Base-by-base conservation (phyloP, 768 basidiomycete genomes). In the Serendipita sp. region DNA sequence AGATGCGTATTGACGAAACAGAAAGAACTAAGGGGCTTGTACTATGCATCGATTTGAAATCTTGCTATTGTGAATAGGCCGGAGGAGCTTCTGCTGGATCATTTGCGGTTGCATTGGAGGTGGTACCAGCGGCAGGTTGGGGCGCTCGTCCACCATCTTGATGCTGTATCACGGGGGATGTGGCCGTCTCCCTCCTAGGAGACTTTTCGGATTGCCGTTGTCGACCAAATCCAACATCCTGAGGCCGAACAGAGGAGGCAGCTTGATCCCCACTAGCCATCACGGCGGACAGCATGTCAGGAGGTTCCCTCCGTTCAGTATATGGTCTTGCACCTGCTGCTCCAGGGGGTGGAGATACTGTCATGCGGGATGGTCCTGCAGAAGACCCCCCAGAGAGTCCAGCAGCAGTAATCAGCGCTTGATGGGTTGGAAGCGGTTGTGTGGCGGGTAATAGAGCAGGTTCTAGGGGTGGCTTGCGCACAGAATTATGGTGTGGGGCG, bases 381-480 rank as follows among this genome's bases (percentile, higher is more conserved):
- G 11, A 13, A 11, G 11, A 11, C 4, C 4, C 11, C 11, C n/a
- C 26, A n/a, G 17, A 34, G 13, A 58, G 30, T 9, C 53, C 53
- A 11, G 53, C 53, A 24, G 53, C 53, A 9, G 24, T 11, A n/a
- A 30, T 3, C 24, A 58, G 26, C 20, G 53, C 53, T 58, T 58
- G 53, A 34, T 58, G 53, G 26, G 53, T 34, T 58, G 53, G 53
- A 30, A 58, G 17, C 11, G 53, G 53, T 30, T 31, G 53, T 31
- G 33, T 58, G 24, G 53, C 53, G 30, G 53, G 11, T 26, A 20
- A 13, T 58, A 58, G 53, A 9, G 26, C 9, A 11, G 53, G 53
- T n/a, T 58, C 53, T n/a, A 58, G 53, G 4, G 53, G 26, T 28
- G 53, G 53, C 30, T 58, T 58, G 53, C 28, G 53, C n/a, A 58